Base-by-base conservation (phyloP, 2,329 filamentous ascomycete species). In the Pseudocercospora vitis region DNA sequence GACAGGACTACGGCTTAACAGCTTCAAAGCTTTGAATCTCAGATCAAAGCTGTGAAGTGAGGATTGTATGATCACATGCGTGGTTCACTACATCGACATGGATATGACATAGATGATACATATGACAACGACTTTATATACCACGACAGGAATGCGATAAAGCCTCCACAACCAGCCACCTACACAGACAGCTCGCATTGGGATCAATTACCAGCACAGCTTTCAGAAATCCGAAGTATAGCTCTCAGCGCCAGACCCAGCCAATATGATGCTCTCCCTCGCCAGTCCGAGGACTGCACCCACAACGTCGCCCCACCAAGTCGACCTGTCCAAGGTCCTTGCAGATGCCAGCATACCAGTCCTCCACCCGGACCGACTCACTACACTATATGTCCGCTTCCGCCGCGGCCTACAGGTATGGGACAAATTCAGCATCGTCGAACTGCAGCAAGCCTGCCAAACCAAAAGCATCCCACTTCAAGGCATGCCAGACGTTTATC, bases 1-100 rank as follows among this genome's bases (percentile, higher is more conserved):
- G 37, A 58, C 45, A 9, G 62, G 61, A 2, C 56, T 56, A 47
- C 56, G 61, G 28, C n/a, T 60, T 33, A 51, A 35, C 18, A 51
- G 40, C 31, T 32, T 48, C 26, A 53, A 40, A 32, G 42, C 42
- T 14, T 45, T 45, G 42, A 18, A 48, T 5, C 5, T 26, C 18
- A 48, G 19, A 37, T 33, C 46, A 7, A 48, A 37, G 46, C 29
- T 48, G n/a, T 48, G 7, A 48, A 48, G 29, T 42, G 29, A 35
- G 28, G 31, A 23, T 45, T 29, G n/a, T 14, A 28, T 14, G 1
- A 14, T 21, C 42, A 45, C 42, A 45, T 31, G 42, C 42, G 8
- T 24, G 37, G 14, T 3, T 19, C 21, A 4, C 9, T 16, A 14
- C 9, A 24, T 14, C 24, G 12, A 26, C n/a, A 42, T 7, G 6